A percentile compares a stretch with the other conserved stretches of the same genome.
These are phyloP conservation scores for Phalaenopsis hybrid DNA, from an alignment of 116 monocot genomes.

Conservation along the genomic window DNA sequence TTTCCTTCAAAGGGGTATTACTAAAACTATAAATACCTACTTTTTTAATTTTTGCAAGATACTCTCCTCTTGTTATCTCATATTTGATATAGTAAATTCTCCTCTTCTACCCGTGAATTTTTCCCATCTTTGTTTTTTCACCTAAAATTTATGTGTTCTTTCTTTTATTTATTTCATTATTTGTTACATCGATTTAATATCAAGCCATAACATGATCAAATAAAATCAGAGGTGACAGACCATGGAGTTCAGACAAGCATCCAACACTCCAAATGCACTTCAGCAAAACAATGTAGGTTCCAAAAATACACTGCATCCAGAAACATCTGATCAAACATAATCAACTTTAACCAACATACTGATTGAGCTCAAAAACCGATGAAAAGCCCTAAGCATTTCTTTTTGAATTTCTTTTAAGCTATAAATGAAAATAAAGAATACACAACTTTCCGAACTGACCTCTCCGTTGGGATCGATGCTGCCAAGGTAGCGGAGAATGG, in stretches of 20 bases:
- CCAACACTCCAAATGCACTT: not conserved
- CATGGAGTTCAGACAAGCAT: not conserved
- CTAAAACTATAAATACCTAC: too few relatives aligned
- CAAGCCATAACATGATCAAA: not conserved
- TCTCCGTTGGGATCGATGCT: conserved; percentile 44
- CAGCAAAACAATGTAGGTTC: not conserved
- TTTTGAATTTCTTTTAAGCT: not conserved
- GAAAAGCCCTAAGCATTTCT: not conserved
- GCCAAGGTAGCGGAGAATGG: conserved; percentile 45
- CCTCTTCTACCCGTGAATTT: too few relatives aligned
- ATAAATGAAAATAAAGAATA: not conserved
- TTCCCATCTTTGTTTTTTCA: too few relatives aligned
- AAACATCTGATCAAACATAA: not conserved
- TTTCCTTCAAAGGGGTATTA: too few relatives aligned
- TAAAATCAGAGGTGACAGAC: not conserved
- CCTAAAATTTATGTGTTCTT: too few relatives aligned
- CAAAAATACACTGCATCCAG: not conserved
- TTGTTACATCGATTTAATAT: too few relatives aligned
- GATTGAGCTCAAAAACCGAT: not conserved
- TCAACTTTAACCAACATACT: not conserved
- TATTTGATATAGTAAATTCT: too few relatives aligned
- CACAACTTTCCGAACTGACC: conserved; percentile 11
- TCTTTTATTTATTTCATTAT: too few relatives aligned
- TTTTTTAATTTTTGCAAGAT: too few relatives aligned
- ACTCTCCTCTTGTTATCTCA: too few relatives aligned